Base-by-base conservation (phyloP, 345 rosid genomes). In the Rhizophora apiculata region DNA sequence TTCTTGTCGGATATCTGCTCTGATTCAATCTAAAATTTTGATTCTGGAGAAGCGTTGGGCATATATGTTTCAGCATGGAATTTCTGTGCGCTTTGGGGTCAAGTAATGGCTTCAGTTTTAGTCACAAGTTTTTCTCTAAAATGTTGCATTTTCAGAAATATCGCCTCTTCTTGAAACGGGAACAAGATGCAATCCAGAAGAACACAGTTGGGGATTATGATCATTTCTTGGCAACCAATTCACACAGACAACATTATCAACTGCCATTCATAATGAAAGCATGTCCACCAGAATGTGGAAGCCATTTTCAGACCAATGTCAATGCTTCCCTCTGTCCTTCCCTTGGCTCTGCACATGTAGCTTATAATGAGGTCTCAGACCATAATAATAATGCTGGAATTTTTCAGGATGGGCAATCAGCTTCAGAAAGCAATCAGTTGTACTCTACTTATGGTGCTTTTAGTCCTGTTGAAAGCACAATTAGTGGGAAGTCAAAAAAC, bases 141-240 rank as follows among this genome's bases (percentile, higher is more conserved):
- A 39, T 52, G 59, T 66, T 65, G 21, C 21, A 18, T 66, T 62
- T 61, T 57, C 80, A 82, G 91, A 86, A 84, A 65, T 74, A 77
- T 64, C 79, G 76, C 3, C 79, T 70, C 8, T 63, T 74, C 61
- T 52, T 81, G 71, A 84, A 70, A 72, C 73, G 63, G 31, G 51
- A 74, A 10, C 76, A 62, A 72, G 81, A 67, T 43, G 62, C 54
- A 53, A 43, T 46, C 19, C 63, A 46, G 43, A 77, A 69, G 63
- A 60, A 30, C 60, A 22, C 54, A 68, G 19, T 57, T 31, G 10
- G 27, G 32, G 69, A 67, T 62, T 27, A 51, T 57, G 4, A 52
- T 43, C 68, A 63, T 58, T 56, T 72, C 60, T 67, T 71, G 24
- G 22, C 69, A 46, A 27, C 63, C 48, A 63, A 26, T 74, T 18